Base-by-base conservation (phyloP, 2,329 filamentous ascomycete species). In the Penicillium polonicum region DNA sequence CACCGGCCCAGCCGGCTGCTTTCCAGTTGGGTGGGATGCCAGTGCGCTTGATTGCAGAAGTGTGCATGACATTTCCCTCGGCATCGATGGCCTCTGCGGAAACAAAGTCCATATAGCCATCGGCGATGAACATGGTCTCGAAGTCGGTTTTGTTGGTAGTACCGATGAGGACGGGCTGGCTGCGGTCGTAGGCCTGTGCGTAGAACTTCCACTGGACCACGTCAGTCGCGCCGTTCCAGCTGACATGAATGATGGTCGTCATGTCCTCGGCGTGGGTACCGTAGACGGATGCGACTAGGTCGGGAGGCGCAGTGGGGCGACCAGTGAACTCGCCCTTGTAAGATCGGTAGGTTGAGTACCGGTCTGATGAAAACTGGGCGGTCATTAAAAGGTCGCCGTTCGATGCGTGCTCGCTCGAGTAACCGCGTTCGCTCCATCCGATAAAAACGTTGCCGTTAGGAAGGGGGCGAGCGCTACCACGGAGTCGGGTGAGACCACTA, bases 311-410 rank as follows among this genome's bases (percentile, higher is more conserved):
- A 13, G 45, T 58, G 17, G 74, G 74, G 1, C 70, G 69, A 21
- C 75, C 74, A 2, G 62, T 62, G 50, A 76, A 78, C 27, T 71
- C 63, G 19, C 58, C 68, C 56, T 78, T 78, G 65, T 74, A 78
- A 1, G 74, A 64, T 19, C 76, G 74, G 60, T 79, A 79, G 17
- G 72, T 76, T 31, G 70, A 71, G 56, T 75, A 74, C 12, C 70
- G 68, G 0, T 60, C 50, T 4, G 69, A 71, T 7, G 59, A 61
- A 48, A 77, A 78, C 15, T 61, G 65, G 12, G 73, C 73, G 31
- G 74, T 72, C 68, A 76, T 72, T 25, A 75, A 57, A 5, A 72
- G 29, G 27, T 70, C 65, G 12, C 75, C 75, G n/a, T 73, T 65
- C 1, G 69, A 59, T 0, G 67, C 66, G 52, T 72, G 69, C 43